Conservation (phyloP, 495 filamentous ascomycete species). For the Copromyces sp. region DNA sequence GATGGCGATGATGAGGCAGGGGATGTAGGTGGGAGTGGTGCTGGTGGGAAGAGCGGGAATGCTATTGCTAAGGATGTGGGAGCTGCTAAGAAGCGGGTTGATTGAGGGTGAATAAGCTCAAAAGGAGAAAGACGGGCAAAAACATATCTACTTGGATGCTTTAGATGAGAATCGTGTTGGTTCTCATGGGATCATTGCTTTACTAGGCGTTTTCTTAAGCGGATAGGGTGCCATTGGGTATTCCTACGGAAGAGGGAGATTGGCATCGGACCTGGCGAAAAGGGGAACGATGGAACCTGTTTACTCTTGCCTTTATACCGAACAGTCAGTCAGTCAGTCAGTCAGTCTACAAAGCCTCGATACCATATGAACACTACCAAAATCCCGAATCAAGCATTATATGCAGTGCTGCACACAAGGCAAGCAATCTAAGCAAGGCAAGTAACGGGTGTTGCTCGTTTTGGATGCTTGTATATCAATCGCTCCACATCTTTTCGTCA, state of each 20-base stretch:
- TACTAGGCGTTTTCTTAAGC: neutral
- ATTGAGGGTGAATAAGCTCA: conserved; percentile 12
- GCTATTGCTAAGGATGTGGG: conserved; percentile 8
- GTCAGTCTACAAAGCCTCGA: neutral
- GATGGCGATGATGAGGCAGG: conserved; percentile 40
- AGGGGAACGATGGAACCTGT: neutral
- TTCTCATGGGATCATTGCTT: neutral
- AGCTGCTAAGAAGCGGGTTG: conserved; percentile 29
- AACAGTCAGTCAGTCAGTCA: neutral
- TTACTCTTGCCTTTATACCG: neutral
- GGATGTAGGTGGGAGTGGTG: conserved; percentile 20
- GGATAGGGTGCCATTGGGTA: neutral
- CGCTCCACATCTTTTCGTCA: too few relatives aligned
- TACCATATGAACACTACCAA: neutral
- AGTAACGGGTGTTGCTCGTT: too few relatives aligned
- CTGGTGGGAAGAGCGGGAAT: conserved; percentile 10
- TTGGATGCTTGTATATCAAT: too few relatives aligned
- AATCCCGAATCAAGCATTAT: neutral
- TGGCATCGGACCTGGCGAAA: neutral
- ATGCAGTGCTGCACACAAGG: too few relatives aligned
- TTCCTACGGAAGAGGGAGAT: neutral
- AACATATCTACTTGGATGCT: conserved; percentile 6
- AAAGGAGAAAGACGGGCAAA: neutral
- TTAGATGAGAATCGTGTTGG: neutral
- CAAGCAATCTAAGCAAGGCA: too few relatives aligned